A percentile compares a stretch with the other conserved stretches of the same genome.
These are phyloP conservation scores for Curvularia verruculosa DNA, from an alignment of 2,329 filamentous ascomycete genomes.

Conservation along the genomic window DNA sequence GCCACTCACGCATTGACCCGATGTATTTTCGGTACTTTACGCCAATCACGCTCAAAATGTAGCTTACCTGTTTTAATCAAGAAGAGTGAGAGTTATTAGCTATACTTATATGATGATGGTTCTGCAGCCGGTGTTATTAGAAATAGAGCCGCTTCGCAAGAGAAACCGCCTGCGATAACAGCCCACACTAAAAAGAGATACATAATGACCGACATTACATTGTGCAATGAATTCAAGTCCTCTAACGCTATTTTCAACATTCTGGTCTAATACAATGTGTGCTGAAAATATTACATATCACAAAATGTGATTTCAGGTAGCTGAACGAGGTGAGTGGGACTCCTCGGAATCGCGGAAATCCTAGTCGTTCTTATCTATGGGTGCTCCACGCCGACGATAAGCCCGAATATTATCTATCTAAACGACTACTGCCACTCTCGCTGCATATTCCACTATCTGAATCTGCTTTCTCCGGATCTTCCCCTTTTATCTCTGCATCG, in stretches of 20 bases:
- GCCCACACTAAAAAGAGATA: neutral
- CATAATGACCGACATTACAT: no score
- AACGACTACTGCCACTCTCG: slow-evolving; percentile 14
- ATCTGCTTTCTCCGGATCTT: slow-evolving; percentile 9
- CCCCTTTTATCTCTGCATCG: slow-evolving; percentile 10
- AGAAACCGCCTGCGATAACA: neutral
- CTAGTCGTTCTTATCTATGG: slow-evolving; percentile 15
- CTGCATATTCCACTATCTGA: slow-evolving; percentile 23
- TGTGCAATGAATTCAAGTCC: no score
- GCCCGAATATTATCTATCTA: slow-evolving; percentile 11
- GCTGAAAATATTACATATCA: neutral
- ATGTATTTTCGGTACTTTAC: no score
- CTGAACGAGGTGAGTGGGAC: neutral
- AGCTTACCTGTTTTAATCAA: no score
- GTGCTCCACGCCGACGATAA: slow-evolving; percentile 13
- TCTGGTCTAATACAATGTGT: neutral
- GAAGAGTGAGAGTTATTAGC: no score
- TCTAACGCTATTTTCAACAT: no score
- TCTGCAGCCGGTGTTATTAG: no score
- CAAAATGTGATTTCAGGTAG: neutral
- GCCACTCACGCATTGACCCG: no score
- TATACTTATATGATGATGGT: no score
- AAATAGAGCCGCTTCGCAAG: neutral
- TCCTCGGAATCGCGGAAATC: slow-evolving; percentile 18
- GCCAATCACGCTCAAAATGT: no score